These are phyloP conservation scores for Myriangium duriaei DNA, from an alignment of 2,329 filamentous ascomycete species.

Conservation along the genomic window DNA sequence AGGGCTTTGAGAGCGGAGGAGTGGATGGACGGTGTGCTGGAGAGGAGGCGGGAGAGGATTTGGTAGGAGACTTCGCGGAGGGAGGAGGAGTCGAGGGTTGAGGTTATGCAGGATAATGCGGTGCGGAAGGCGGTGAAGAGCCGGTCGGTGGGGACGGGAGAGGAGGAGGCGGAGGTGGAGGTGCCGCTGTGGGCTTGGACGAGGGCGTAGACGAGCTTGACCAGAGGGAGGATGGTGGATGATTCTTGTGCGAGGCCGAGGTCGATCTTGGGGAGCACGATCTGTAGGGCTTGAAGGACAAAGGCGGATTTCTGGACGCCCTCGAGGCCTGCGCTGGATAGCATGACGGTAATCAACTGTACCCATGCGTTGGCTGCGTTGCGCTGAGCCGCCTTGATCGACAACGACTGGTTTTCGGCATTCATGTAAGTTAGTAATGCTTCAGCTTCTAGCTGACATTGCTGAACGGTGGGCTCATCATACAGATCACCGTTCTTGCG, in stretches of 20 bases:
- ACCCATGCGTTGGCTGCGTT: conserved; percentile 72
- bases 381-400: conserved; percentile 44
- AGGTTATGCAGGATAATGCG: conserved; percentile 44
- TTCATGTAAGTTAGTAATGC: conserved; percentile 49
- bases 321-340: conserved; percentile 71
- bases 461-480: conserved; percentile 21
- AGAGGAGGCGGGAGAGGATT: conserved; percentile 34
- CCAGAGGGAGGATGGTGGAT: conserved; percentile 60
- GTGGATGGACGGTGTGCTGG: conserved; percentile 18
- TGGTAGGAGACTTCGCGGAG: conserved; percentile 80
- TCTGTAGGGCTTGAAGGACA: conserved; percentile 73
- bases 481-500: conserved; percentile 28
- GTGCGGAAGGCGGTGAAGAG: conserved; percentile 85
- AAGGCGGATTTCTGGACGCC: conserved; percentile 60
- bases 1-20: conserved; percentile 37
- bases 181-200: conserved; percentile 35
- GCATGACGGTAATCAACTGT: conserved; percentile 69
- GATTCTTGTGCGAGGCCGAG: conserved; percentile 56
- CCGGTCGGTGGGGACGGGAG: conserved; percentile 73
- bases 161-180: conserved; percentile 42
- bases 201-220: conserved; percentile 60
- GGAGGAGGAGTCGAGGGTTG: conserved; percentile 1
- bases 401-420: conserved; percentile 51
- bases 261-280: conserved; percentile 80
- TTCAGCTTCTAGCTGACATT: conserved; percentile 46